A percentile compares a stretch with the other conserved stretches of the same genome.
These are phyloP conservation scores for Fraxinus dipetala DNA, from an alignment of 305 asterid species.

Conservation along the genomic window DNA sequence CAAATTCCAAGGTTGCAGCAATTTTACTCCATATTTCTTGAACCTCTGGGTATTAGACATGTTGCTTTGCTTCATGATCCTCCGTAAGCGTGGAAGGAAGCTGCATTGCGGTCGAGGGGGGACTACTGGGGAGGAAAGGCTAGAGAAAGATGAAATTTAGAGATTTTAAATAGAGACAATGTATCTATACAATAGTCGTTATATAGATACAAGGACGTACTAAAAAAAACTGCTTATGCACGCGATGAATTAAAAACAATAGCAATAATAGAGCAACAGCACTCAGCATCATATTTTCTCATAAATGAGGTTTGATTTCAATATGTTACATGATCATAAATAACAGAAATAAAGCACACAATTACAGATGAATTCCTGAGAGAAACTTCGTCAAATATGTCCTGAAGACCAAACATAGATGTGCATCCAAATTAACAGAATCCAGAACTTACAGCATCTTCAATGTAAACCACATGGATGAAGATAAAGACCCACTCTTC, in stretches of 20 bases:
- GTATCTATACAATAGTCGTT: background rate
- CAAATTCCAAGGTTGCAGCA: background rate
- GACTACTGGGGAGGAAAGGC: background rate
- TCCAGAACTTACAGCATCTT: background rate
- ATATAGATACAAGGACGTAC: background rate
- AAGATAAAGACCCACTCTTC: background rate
- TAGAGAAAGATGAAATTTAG: background rate
- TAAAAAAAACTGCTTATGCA: background rate
- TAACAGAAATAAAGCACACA: conserved; percentile 15
- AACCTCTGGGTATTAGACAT: background rate
- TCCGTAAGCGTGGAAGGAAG: background rate
- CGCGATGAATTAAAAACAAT: background rate
- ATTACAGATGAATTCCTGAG: conserved; percentile 22
- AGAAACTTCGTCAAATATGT: conserved; percentile 27
- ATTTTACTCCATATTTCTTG: background rate
- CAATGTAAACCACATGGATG: background rate
- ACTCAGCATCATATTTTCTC: conserved; percentile 10
- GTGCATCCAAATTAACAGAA: conserved; percentile 33
- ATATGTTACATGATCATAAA: conserved; percentile 20
- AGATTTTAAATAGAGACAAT: background rate
- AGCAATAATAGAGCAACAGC: background rate
- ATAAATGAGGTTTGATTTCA: conserved; percentile 1
- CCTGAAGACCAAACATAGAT: conserved; percentile 30
- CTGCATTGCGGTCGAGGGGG: background rate
- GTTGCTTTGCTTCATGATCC: background rate